Percentiles rank a stretch among this genome's conserved stretches.
Evolutionary conservation across 148 eudicot genomes (phyloP).

Genomic region (Rhododendron henanense): DNA sequence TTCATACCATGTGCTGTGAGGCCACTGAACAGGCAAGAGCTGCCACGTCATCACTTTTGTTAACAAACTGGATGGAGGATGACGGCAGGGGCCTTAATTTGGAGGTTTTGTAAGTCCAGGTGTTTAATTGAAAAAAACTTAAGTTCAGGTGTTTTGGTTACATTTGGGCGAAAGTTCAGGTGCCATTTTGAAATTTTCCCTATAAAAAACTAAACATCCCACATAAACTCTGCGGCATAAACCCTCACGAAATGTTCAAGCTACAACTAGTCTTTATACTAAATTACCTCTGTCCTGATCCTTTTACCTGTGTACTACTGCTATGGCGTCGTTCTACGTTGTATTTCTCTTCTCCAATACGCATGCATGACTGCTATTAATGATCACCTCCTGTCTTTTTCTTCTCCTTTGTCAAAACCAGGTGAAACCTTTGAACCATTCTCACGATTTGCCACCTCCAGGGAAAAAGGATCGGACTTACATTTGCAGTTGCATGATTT

Average conservation of each 20-base stretch:
- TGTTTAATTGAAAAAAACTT: too few relatives aligned
- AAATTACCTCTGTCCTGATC: neutral
- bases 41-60: too few relatives aligned
- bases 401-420: constrained; percentile 28
- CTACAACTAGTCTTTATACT: neutral
- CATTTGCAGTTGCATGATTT: constrained; percentile 95
- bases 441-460: constrained; percentile 92
- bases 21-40: too few relatives aligned
- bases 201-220: neutral
- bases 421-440: constrained; percentile 96
- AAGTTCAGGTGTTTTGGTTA: too few relatives aligned
- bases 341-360: neutral
- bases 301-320: neutral
- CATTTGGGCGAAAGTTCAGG: too few relatives aligned
- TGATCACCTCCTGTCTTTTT: neutral
- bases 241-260: neutral
- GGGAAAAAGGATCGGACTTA: constrained; percentile 94
- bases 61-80: too few relatives aligned
- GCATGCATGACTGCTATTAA: neutral
- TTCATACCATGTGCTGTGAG: too few relatives aligned
- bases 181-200: too few relatives aligned
- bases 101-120: too few relatives aligned
- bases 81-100: too few relatives aligned
- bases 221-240: neutral
- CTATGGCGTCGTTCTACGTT: neutral